Evolutionary conservation across 306 rosid species (phyloP).

Genomic region (Lathyrus aphaca): DNA sequence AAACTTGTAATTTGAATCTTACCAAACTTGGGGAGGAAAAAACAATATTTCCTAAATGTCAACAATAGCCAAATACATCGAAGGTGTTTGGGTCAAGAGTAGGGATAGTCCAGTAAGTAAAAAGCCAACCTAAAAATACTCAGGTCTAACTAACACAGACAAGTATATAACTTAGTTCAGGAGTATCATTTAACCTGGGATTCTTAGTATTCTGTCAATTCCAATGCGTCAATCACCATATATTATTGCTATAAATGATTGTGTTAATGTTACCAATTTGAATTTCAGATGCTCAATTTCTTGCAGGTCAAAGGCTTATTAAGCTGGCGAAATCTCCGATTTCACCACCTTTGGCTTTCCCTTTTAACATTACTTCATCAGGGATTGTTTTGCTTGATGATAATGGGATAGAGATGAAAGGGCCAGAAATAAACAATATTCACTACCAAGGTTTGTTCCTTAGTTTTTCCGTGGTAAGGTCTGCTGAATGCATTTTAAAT

Average conservation of each 20-base stretch:
- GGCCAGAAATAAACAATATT: conserved; percentile 70
- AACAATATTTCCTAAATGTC: background rate
- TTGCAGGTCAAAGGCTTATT: conserved; percentile 74
- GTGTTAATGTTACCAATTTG: conserved; percentile 6
- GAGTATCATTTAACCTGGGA: conserved; percentile 11
- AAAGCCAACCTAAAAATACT: conserved; percentile 14
- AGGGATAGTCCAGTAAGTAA: conserved; percentile 5
- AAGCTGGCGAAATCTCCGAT: conserved; percentile 88
- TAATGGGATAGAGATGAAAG: conserved; percentile 66
- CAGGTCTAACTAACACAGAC: background rate
- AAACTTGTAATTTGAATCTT: background rate
- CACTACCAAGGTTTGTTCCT: conserved; percentile 78
- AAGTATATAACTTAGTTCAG: conserved; percentile 13
- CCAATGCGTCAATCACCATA: conserved; percentile 13
- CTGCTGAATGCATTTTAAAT: conserved; percentile 20
- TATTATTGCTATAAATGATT: conserved; percentile 15
- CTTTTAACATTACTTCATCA: conserved; percentile 68
- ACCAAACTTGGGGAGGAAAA: background rate
- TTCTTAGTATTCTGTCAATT: conserved; percentile 26
- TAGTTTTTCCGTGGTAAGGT: conserved; percentile 32
- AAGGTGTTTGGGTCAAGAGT: background rate
- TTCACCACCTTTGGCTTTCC: conserved; percentile 82
- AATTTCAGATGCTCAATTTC: conserved; percentile 37
- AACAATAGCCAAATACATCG: background rate
- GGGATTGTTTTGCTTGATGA: conserved; percentile 69